A percentile compares a stretch with the other conserved stretches of the same genome.
Conservation (phyloP, 306 rosid species). For the Malus asiatica region DNA sequence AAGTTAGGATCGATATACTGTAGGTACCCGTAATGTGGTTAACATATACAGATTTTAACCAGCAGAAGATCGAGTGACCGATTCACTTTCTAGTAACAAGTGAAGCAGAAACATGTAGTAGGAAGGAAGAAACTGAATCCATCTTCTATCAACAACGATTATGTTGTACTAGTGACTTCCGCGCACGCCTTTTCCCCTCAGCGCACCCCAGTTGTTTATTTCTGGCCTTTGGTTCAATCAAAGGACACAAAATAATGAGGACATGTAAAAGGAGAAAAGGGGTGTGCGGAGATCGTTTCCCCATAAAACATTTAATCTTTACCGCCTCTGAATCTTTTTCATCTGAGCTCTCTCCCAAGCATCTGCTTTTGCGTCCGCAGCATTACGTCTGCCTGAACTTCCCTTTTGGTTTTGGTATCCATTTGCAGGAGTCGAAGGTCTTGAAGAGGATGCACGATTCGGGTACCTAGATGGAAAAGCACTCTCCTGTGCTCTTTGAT, state of each 20-base stretch:
- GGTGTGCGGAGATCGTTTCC: neutral
- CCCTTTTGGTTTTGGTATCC: conserved; percentile 20
- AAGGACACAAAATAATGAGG: neutral
- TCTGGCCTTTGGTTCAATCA: too few relatives aligned
- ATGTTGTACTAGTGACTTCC: neutral
- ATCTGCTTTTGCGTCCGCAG: conserved; percentile 30
- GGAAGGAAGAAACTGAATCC: neutral
- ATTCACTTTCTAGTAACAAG: too few relatives aligned
- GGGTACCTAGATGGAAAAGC: conserved; percentile 18
- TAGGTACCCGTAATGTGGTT: too few relatives aligned
- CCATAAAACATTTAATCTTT: neutral
- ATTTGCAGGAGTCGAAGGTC: conserved; percentile 18
- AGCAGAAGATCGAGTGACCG: too few relatives aligned
- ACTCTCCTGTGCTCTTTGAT: conserved; percentile 20
- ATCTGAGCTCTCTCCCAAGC: conserved; percentile 49
- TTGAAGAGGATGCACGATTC: conserved; percentile 20
- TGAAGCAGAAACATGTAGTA: too few relatives aligned
- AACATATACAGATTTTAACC: too few relatives aligned
- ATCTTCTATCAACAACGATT: neutral
- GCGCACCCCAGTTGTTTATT: too few relatives aligned
- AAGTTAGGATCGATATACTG: neutral
- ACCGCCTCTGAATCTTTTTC: conserved; percentile 46
- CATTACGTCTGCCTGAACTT: conserved; percentile 1
- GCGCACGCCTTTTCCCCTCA: too few relatives aligned
- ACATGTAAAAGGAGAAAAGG: neutral